phyloP scores from a whole-genome alignment of 176 grass and related monocot genomes.

The Avena sativa region DNA sequence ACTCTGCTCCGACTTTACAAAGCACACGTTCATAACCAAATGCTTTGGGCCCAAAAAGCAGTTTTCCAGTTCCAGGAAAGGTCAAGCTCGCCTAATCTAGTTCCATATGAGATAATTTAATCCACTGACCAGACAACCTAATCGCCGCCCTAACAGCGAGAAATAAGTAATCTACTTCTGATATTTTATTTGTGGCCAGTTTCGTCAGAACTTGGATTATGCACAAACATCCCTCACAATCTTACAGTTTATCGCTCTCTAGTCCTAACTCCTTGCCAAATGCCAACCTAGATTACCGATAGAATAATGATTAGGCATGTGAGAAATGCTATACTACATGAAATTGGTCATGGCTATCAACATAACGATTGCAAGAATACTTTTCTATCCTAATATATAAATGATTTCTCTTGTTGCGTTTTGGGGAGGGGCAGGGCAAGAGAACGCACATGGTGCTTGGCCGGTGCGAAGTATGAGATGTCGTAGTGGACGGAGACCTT shows the following conservation, averaged over 20 bases:
- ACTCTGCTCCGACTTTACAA: not conserved
- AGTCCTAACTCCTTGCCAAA: not conserved
- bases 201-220: not conserved
- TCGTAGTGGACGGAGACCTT: conserved; percentile 77
- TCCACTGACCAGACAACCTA: not conserved
- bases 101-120: not conserved
- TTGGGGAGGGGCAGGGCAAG: not conserved
- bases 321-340: not conserved
- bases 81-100: not conserved
- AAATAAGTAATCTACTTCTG: not conserved
- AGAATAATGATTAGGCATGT: not conserved
- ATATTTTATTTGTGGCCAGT: not conserved
- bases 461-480: conserved; percentile 69
- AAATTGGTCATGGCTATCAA: not conserved
- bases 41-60: conserved; percentile 7
- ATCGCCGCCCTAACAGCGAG: not conserved
- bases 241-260: not conserved
- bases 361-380: not conserved
- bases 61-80: conserved; percentile 17
- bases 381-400: not conserved
- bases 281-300: not conserved
- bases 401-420: not conserved
- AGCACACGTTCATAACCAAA: not conserved
- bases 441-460: conserved; percentile 64
- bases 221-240: not conserved